Conservation (phyloP, 805 yeast genomes). For the Candida coquimbonensis region DNA sequence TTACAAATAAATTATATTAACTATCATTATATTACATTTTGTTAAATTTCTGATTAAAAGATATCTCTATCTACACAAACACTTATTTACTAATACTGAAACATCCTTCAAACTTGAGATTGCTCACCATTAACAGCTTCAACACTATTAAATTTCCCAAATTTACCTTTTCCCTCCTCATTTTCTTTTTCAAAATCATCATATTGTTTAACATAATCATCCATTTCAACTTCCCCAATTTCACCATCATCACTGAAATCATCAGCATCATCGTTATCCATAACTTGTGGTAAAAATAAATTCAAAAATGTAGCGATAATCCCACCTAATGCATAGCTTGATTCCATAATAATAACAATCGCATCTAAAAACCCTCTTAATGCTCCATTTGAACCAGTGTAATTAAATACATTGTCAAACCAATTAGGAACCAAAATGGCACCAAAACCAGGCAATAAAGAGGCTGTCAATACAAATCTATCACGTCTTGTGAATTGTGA, state of each 20-base stretch:
- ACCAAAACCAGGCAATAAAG: constrained; percentile 61
- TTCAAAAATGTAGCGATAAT: constrained; percentile 56
- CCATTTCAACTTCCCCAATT: constrained; percentile 18
- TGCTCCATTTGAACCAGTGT: constrained; percentile 50
- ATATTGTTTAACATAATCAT: constrained; percentile 20
- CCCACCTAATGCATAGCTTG: constrained; percentile 68
- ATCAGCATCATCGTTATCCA: constrained; percentile 33
- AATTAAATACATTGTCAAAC: constrained; percentile 61
- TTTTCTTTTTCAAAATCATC: constrained; percentile 16
- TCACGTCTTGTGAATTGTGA: constrained; percentile 59
- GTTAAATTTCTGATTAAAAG: too few species aligned
- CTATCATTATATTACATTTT: too few species aligned
- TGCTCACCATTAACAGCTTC: background rate
- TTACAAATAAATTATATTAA: too few species aligned
- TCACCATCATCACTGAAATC: constrained; percentile 4
- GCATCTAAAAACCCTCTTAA: constrained; percentile 62
- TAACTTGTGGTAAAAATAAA: constrained; percentile 52
- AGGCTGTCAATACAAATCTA: constrained; percentile 61
- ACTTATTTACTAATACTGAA: too few species aligned
- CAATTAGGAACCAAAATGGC: constrained; percentile 57
- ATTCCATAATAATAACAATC: constrained; percentile 60
- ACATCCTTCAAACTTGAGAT: too few species aligned
- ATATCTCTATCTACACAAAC: too few species aligned
- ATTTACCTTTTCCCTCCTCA: background rate
- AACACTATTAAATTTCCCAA: background rate